Base-by-base conservation (phyloP, 2,329 filamentous ascomycete genomes). In the Endothia cerciana region DNA sequence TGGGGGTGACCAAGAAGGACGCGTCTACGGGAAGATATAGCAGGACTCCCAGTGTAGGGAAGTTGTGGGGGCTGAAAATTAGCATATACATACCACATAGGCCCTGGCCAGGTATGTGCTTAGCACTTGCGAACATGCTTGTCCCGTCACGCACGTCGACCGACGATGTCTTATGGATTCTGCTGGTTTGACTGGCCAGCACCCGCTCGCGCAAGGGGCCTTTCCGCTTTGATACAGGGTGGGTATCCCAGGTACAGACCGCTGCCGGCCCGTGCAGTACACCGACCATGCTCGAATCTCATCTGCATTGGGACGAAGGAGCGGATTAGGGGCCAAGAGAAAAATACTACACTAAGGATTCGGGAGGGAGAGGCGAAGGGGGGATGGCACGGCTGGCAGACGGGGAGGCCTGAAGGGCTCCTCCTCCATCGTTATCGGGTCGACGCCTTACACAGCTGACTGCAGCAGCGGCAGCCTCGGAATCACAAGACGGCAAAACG, bases 401-500 rank as follows among this genome's bases (percentile, higher is more conserved):
- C 4, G 22, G 28, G 47, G 47, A 51, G 25, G 47, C 47, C 47
- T 51, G 22, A n/a, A 28, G 25, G 43, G n/a, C 22, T 13, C 28
- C 47, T 51, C 47, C 47, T 28, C 47, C 7, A 4, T 30, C 47
- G 45, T 6, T 30, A 17, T 17, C 13, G 11, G 25, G 13, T 17
- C 11, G 47, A 51, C 8, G 47, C 25, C 25, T 17, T 28, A 17
- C 45, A 51, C 10, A 40, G 43, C 40, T 45, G 57, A 30, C 19
- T 3, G 40, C 15, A 47, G 40, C 25, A 47, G 57, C 57, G 38
- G 38, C 7, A 45, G 15, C 17, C 4, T 25, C 15, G 41, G 10
- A 45, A 55, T 10, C 28, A 17, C 40, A 41, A 62, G 63, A 65
- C 45, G 55, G 30, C 53, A 43, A 30, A 38, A 59, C 63, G 53